These are phyloP conservation scores for Solanum peruvianum DNA, from an alignment of 257 asterid species.

Conservation along the genomic window DNA sequence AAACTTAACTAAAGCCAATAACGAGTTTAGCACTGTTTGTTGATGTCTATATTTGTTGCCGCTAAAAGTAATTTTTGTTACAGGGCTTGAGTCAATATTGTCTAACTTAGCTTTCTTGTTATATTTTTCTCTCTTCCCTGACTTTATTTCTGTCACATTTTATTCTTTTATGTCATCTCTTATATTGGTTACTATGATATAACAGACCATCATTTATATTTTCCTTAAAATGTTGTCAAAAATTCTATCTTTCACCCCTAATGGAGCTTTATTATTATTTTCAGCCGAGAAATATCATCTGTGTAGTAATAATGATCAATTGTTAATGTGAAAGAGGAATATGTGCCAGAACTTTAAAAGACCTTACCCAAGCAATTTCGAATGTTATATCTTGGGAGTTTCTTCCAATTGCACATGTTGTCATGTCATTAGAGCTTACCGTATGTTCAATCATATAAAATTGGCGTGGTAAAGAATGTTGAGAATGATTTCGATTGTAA, in stretches of 20 bases:
- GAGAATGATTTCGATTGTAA: constrained; percentile 6
- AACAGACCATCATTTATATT: no score
- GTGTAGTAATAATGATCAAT: neutral
- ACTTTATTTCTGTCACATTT: neutral
- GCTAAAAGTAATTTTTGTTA: no score
- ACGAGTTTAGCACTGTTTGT: no score
- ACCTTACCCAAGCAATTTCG: neutral
- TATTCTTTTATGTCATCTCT: neutral
- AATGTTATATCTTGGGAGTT: no score
- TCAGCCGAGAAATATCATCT: neutral
- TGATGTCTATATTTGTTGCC: no score
- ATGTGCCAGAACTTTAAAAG: neutral
- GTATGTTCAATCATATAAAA: no score
- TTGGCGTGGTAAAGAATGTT: neutral
- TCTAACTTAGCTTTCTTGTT: neutral
- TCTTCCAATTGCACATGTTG: no score
- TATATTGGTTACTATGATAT: no score
- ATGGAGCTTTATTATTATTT: neutral
- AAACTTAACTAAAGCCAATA: no score
- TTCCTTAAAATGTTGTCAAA: neutral
- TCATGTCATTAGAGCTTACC: no score
- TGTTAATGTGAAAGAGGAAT: neutral
- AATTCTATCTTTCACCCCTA: neutral
- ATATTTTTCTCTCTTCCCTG: neutral
- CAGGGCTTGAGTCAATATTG: neutral